A percentile compares a stretch with the other conserved stretches of the same genome.
Evolutionary conservation across 306 rosid species (phyloP).

Genomic region (Pterocarpus macrocarpus): DNA sequence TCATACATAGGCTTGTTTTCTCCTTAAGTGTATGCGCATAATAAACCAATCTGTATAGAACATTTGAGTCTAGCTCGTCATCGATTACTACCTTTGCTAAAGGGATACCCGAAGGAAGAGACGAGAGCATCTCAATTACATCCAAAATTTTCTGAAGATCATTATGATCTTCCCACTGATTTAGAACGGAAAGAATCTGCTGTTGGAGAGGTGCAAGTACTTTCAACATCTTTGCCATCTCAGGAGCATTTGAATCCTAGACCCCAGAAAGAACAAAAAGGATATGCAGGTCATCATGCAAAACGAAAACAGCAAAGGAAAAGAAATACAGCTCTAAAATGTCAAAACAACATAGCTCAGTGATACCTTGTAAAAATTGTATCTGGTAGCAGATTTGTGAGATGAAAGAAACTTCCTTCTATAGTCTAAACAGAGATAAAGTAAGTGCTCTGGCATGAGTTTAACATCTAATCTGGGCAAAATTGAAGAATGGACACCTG

Average conservation of each 20-base stretch:
- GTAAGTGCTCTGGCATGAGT: slow-evolving; percentile 82
- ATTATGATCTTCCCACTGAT: slow-evolving; percentile 73
- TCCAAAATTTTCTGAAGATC: slow-evolving; percentile 68
- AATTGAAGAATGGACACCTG: slow-evolving; percentile 65
- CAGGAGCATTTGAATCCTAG: slow-evolving; percentile 85
- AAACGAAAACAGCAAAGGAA: not conserved
- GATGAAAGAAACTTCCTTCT: slow-evolving; percentile 57
- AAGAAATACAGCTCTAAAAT: slow-evolving; percentile 7
- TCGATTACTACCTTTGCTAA: slow-evolving; percentile 76
- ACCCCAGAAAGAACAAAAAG: slow-evolving; percentile 13
- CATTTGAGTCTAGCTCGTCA: slow-evolving; percentile 17
- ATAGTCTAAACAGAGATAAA: slow-evolving; percentile 79
- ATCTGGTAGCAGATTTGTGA: slow-evolving; percentile 56
- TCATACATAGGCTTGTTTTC: not conserved
- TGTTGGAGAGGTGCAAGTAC: slow-evolving; percentile 69
- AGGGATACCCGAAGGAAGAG: slow-evolving; percentile 67
- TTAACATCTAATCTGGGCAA: slow-evolving; percentile 70
- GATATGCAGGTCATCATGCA: slow-evolving; percentile 36
- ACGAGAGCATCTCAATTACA: slow-evolving; percentile 75
- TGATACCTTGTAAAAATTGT: slow-evolving; percentile 86
- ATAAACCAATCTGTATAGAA: slow-evolving; percentile 7
- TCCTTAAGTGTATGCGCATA: not conserved
- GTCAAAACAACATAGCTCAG: slow-evolving; percentile 9
- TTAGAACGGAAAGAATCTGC: slow-evolving; percentile 53
- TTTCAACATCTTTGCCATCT: slow-evolving; percentile 77